These are phyloP conservation scores for Cladochytrium tenue DNA, from an alignment of 371 early-diverging fungal genomes.

Conservation along the genomic window DNA sequence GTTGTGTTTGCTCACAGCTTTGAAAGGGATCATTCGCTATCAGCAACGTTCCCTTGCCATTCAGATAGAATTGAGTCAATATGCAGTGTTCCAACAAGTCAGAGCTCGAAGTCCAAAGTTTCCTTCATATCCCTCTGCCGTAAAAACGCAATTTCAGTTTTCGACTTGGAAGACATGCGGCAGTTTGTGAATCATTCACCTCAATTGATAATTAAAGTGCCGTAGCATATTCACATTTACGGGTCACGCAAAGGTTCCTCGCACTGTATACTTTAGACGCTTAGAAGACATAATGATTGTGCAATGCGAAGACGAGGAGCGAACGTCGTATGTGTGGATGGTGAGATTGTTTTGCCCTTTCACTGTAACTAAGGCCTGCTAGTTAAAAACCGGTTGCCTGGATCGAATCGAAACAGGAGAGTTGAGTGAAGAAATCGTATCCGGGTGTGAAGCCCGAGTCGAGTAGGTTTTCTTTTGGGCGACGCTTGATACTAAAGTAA, in stretches of 20 bases:
- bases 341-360: slow-evolving; percentile 33
- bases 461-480: no score
- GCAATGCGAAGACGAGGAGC: slow-evolving; percentile 57
- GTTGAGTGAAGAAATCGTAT: slow-evolving; percentile 56
- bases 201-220: slow-evolving; percentile 3
- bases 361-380: background rate
- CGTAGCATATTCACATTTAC: slow-evolving; percentile 23
- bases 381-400: slow-evolving; percentile 76
- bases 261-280: slow-evolving; percentile 68
- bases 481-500: no score
- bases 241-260: slow-evolving; percentile 46
- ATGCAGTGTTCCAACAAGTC: slow-evolving; percentile 65
- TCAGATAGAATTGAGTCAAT: slow-evolving; percentile 54
- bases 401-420: slow-evolving; percentile 68
- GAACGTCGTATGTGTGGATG: slow-evolving; percentile 76
- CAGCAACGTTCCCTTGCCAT: slow-evolving; percentile 60
- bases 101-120: slow-evolving; percentile 55
- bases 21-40: no score
- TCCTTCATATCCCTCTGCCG: slow-evolving; percentile 68
- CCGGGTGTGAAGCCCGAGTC: slow-evolving; percentile 47
- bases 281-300: slow-evolving; percentile 69
- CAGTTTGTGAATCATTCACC: slow-evolving; percentile 50
- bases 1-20: no score
- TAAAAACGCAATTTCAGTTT: slow-evolving; percentile 69
- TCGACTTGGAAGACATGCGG: slow-evolving; percentile 73